Evolutionary conservation across 2,329 filamentous ascomycete genomes (phyloP), one percentile per base, ranked within the genome.

Genomic region (Aspergillus novoparasiticus): DNA sequence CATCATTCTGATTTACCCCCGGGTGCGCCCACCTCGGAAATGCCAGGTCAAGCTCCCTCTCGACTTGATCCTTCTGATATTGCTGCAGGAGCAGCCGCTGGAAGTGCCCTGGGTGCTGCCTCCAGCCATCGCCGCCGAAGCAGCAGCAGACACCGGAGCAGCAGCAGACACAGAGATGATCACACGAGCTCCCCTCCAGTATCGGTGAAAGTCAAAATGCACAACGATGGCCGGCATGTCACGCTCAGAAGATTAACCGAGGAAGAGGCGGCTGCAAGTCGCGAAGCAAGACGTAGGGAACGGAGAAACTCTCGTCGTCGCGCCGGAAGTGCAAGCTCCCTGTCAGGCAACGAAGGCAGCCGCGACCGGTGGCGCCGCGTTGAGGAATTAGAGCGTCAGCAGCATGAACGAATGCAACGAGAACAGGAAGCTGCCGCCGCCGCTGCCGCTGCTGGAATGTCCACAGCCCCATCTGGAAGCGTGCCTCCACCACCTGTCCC

Each of bases 131-230:
- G 72, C 32, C 69, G 74, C 50, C 74, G 74, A 46, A 74, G 73
- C 60, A 68, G 69, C 16, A 73, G 71, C 41, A 68, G 72, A n/a
- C 68, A 39, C 6, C 74, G 74, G 48, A 41, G 39, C 19, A 41
- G 39, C 16, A 41, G 39, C n/a, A n/a, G 73, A 64, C 72, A 68
- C 43, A 73, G 77, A 46, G 79, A 82, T 51, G 80, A 80, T 53
- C 80, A 81, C 64, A 76, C 83, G 34, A 80, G 80, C 28, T 86
- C 85, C 0, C 86, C 86, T n/a, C 86, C 86, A 2, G 85, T 89
- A 54, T 87, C 84, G 34, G 83, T 90, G 60, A 88, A 89, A 73
- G 83, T 89, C 48, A 87, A 88, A 71, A 87, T 89, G 83, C 86
- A 89, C 74, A 84, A 85, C 62, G 86, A 89, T 66, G 86, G 86